These are phyloP conservation scores for Blastobotrys raffinosifermentans DNA, from an alignment of 1,139 yeast genomes.

Conservation along the genomic window DNA sequence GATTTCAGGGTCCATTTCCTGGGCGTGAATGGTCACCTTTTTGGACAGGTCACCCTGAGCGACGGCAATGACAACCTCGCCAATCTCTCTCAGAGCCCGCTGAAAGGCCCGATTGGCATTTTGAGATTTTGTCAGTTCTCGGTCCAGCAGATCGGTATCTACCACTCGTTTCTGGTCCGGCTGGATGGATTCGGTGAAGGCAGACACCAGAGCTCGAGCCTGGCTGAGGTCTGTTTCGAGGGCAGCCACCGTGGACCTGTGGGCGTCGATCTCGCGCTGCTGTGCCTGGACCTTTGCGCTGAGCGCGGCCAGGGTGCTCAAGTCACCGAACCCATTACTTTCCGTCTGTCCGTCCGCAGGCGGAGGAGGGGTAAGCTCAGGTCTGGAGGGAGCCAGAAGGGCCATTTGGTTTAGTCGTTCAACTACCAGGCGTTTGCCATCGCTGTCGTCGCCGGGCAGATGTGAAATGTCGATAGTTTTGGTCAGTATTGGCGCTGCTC, in stretches of 20 bases:
- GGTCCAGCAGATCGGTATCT: conserved; percentile 32
- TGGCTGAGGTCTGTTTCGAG: conserved; percentile 34
- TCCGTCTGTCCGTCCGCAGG: conserved; percentile 1
- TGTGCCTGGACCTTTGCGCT: conserved; percentile 34
- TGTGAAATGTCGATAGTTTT: conserved; percentile 3
- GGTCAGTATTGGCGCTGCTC: conserved; percentile 4
- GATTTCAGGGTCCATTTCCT: conserved; percentile 66
- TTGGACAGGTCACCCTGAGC: conserved; percentile 82
- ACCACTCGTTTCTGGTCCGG: conserved; percentile 31
- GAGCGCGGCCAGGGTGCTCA: neutral
- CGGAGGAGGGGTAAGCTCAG: too few species aligned
- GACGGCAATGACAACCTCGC: conserved; percentile 75
- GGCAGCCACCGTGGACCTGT: conserved; percentile 33
- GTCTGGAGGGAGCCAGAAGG: too few species aligned
- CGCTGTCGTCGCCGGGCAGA: conserved; percentile 2
- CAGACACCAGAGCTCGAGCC: conserved; percentile 33
- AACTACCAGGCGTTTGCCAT: conserved; percentile 1
- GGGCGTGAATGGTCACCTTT: conserved; percentile 65
- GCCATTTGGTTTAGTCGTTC: too few species aligned
- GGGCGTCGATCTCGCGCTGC: conserved; percentile 35
- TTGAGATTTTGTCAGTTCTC: conserved; percentile 47
- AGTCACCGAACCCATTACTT: neutral
- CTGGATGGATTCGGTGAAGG: conserved; percentile 33
- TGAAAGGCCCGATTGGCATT: conserved; percentile 71
- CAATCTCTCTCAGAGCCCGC: conserved; percentile 70